Conservation (phyloP, 768 basidiomycete species). For the Collybia sp. region DNA sequence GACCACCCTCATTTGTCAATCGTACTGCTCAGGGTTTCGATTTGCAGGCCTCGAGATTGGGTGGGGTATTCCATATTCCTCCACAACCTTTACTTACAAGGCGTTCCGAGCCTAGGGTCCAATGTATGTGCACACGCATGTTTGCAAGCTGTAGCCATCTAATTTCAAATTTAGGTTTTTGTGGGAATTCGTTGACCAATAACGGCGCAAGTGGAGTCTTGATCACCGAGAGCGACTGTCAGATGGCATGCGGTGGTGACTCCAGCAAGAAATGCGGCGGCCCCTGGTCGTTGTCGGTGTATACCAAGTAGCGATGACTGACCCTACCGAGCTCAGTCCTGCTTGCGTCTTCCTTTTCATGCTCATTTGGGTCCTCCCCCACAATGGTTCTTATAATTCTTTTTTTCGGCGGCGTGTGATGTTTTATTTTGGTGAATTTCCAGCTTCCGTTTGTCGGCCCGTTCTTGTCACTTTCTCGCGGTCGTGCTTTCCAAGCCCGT, state of each 20-base stretch:
- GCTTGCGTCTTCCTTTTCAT: too few species aligned
- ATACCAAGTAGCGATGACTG: slow-evolving; percentile 6
- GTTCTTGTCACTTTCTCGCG: too few species aligned
- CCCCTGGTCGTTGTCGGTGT: slow-evolving; percentile 13
- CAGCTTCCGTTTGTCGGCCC: too few species aligned
- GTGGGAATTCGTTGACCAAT: slow-evolving; percentile 21
- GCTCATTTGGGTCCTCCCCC: too few species aligned
- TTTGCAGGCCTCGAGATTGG: slow-evolving; percentile 29
- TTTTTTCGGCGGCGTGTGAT: too few species aligned
- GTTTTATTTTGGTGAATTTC: too few species aligned
- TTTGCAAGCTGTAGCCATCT: neutral
- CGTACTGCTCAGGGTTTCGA: slow-evolving; percentile 20
- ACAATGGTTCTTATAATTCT: too few species aligned
- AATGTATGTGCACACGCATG: slow-evolving; percentile 8
- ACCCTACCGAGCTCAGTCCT: too few species aligned
- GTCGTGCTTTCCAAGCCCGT: too few species aligned
- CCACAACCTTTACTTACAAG: too few species aligned
- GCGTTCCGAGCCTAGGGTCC: too few species aligned
- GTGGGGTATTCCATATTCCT: slow-evolving; percentile 9
- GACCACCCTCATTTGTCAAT: slow-evolving; percentile 25
- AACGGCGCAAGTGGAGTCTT: slow-evolving; percentile 24
- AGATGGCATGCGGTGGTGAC: slow-evolving; percentile 12
- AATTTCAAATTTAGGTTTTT: slow-evolving; percentile 14
- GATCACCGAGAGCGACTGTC: slow-evolving; percentile 15
- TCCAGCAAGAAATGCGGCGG: slow-evolving; percentile 10